phyloP scores from a whole-genome alignment of 306 rosid genomes.

The Citrullus amarus region DNA sequence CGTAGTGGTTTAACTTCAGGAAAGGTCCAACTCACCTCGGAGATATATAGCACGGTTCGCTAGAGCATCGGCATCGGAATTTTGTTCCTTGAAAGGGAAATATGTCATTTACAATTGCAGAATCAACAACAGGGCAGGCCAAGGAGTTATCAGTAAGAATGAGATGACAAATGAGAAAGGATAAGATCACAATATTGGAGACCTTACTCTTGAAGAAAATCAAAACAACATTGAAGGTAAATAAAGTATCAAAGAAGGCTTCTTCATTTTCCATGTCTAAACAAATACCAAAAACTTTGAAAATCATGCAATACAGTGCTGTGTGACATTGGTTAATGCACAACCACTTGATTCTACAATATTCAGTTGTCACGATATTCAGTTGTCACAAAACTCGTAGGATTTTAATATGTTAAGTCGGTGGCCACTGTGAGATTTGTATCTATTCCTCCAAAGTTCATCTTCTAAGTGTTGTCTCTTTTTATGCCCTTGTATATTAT shows the following conservation, averaged over 20 bases:
- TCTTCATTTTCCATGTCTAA: neutral
- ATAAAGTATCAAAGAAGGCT: neutral
- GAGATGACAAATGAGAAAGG: neutral
- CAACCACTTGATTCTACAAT: neutral
- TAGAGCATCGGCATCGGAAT: constrained; percentile 65
- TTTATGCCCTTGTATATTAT: no score
- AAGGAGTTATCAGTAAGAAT: neutral
- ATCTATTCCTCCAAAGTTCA: neutral
- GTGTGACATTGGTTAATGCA: no score
- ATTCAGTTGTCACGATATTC: no score
- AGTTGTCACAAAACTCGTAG: no score
- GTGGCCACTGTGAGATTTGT: neutral
- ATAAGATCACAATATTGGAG: neutral
- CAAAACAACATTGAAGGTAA: neutral
- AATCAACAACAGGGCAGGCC: neutral
- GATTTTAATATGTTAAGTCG: no score
- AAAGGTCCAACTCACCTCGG: constrained; percentile 28
- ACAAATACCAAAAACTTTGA: neutral
- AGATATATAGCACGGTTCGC: constrained; percentile 58
- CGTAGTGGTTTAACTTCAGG: neutral
- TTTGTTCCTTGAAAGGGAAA: constrained; percentile 41
- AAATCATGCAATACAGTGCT: neutral
- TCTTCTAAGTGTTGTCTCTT: no score
- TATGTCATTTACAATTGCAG: neutral
- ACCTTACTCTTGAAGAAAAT: neutral